phyloP scores from a whole-genome alignment of 257 asterid genomes.

The Nicotiana knightiana region DNA sequence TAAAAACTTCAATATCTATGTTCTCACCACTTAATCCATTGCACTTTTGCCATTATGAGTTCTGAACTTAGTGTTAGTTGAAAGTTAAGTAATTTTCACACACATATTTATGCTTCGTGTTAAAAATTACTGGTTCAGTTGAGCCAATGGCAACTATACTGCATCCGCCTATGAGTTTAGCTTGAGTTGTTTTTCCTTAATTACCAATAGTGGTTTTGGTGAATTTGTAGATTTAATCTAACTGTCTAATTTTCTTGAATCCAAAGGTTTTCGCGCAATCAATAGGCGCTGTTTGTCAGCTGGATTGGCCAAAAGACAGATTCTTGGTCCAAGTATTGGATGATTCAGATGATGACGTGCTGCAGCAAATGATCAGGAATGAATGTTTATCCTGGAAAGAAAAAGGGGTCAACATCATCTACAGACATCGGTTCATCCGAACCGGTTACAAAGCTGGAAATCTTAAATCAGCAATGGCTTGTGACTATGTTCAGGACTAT shows the following conservation, averaged over 20 bases:
- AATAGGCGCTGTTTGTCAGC: slow-evolving; percentile 76
- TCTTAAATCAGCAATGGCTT: slow-evolving; percentile 89
- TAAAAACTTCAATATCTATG: not conserved
- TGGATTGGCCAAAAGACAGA: slow-evolving; percentile 92
- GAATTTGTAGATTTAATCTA: not conserved
- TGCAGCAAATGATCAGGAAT: slow-evolving; percentile 58
- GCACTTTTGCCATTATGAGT: not conserved
- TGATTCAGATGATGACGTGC: slow-evolving; percentile 82
- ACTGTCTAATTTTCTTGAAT: slow-evolving; percentile 5
- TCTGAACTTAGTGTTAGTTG: not conserved
- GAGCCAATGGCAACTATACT: not conserved
- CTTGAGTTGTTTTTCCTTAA: not conserved
- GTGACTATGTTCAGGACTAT: slow-evolving; percentile 77
- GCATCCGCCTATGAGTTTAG: not conserved
- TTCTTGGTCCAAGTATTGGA: slow-evolving; percentile 77
- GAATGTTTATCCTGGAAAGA: slow-evolving; percentile 74
- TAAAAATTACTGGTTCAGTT: not conserved
- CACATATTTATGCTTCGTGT: not conserved
- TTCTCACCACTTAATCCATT: not conserved
- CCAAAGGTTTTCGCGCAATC: slow-evolving; percentile 75
- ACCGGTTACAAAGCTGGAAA: slow-evolving; percentile 97
- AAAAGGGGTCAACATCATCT: slow-evolving; percentile 75
- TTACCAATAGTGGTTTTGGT: not conserved
- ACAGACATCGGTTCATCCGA: slow-evolving; percentile 72
- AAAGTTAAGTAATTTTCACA: not conserved